Base-by-base conservation (phyloP, 352 stramenopile species). In the Globisporangium acanthophoron region DNA sequence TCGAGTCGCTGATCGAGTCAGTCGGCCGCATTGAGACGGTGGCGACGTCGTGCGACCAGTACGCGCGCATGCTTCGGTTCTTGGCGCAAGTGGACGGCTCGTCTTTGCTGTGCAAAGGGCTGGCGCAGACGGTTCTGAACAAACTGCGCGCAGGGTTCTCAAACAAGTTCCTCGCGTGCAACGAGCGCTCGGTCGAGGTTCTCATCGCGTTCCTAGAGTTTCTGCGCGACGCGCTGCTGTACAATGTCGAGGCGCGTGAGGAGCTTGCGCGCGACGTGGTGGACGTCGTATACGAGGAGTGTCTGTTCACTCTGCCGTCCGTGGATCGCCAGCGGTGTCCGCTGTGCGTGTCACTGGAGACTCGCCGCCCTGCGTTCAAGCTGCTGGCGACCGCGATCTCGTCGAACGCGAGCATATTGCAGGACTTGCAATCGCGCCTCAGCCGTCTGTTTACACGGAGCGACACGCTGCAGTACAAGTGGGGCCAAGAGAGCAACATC, bases 281-380 rank as follows among this genome's bases (percentile, higher is more conserved):
- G 7, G 77, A 92, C 43, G 84, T 92, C 12, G 80, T 94, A 1
- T 94, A 91, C 52, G 84, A 94, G 39, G 76, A 92, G 48, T 90
- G 84, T 39, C 61, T 96, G 40, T 96, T 96, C 56, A 92, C 82
- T 20, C 59, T 92, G 6, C 84, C 84, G n/a, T 78, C 71, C 0
- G 74, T 75, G 58, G 76, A 88, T 59, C 74, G 73, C 13, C 78
- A 70, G 49, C 76, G 80, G 40, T 83, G 80, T 45, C 83, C 81
- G 11, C 59, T 94, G 13, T 96, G 86, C 52, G 72, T 91, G 35
- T 88, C 82, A 8, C 59, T 83, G 21, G 86, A 96, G 54, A 92
- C 83, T 1, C 68, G 86, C 45, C 83, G 85, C 7, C 78, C 85
- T 49, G 84, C 84, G 27, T 96, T 93, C 58, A 90, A 87, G 53